phyloP scores from a whole-genome alignment of 495 filamentous ascomycete species.

The Neurospora hispaniola region DNA sequence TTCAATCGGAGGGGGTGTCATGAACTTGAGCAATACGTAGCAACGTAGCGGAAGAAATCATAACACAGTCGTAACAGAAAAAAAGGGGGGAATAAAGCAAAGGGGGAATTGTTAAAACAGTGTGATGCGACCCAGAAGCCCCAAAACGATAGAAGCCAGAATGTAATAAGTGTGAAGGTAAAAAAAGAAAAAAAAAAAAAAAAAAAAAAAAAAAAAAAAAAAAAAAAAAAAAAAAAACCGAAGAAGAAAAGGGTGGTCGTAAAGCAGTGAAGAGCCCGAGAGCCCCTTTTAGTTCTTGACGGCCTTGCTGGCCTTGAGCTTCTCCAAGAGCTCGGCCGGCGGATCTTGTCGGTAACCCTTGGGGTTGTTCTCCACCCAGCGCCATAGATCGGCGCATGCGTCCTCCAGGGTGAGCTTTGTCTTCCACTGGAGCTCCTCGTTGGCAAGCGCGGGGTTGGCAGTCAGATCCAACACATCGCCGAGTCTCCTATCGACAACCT shows the following conservation, averaged over 20 bases:
- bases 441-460: constrained; percentile 78
- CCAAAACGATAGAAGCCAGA: background rate
- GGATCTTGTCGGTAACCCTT: constrained; percentile 87
- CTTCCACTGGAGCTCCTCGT: constrained; percentile 85
- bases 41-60: background rate
- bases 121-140: background rate
- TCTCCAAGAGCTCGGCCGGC: constrained; percentile 69
- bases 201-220: background rate
- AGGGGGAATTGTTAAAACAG: background rate
- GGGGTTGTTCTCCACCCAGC: constrained; percentile 91
- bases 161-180: background rate
- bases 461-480: constrained; percentile 94
- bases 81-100: background rate
- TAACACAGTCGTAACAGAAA: background rate
- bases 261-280: background rate
- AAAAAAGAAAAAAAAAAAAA: background rate
- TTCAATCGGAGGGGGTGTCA: background rate
- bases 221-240: background rate
- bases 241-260: background rate
- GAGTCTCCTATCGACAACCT: constrained; percentile 69
- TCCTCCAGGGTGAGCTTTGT: constrained; percentile 82
- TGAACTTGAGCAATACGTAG: background rate
- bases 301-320: constrained; percentile 42
- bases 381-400: constrained; percentile 90
- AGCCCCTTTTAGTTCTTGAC: background rate